Evolutionary conservation across 768 basidiomycete species (phyloP), one percentile per base, ranked within the genome.

Genomic region (Candolleomyces aberdarensis): DNA sequence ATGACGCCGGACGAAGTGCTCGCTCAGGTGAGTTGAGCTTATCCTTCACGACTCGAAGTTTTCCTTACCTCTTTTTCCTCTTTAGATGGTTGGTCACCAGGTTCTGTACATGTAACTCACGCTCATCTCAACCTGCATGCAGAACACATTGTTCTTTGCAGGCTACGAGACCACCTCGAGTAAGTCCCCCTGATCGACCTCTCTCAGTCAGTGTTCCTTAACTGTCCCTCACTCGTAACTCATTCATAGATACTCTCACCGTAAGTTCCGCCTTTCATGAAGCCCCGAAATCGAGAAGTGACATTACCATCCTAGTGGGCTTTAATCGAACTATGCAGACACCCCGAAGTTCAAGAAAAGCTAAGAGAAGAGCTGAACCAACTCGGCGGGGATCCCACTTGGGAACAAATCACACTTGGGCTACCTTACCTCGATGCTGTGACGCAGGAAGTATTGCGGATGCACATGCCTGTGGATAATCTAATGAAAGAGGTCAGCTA

Each of bases 371-470:
- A 88, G 57, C 71, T 88, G 5, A 65, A 71, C 15, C 79, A 80
- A 53, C 69, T 76, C 1, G 71, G 66, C 17, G 59, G 61, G 3
- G 85, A 87, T 65, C 84, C 84, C n/a, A 80, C 77, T 0, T 85
- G 79, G 69, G 84, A 85, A 43, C 80, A 85, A 58, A 75, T 87
- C 9, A 75, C 72, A 1, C 76, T 76, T 11, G 74, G 67, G 0
- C 70, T 88, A 5, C 85, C 84, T 0, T 86, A 83, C 66, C 80
- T 87, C 4, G 83, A 86, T 63, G 80, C 81, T 32, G 74, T 81
- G n/a, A 69, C 73, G 0, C 75, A 75, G 43, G 81, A 81, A 62
- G 73, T 72, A 6, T 65, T 81, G 15, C 67, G 80, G n/a, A 63
- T 80, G 3, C 78, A 81, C 60, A 73, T 79, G 9, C 74, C 78